Evolutionary conservation across 306 rosid genomes (phyloP), one percentile per base, ranked within the genome.

Genomic region (Gillenia trifoliata): DNA sequence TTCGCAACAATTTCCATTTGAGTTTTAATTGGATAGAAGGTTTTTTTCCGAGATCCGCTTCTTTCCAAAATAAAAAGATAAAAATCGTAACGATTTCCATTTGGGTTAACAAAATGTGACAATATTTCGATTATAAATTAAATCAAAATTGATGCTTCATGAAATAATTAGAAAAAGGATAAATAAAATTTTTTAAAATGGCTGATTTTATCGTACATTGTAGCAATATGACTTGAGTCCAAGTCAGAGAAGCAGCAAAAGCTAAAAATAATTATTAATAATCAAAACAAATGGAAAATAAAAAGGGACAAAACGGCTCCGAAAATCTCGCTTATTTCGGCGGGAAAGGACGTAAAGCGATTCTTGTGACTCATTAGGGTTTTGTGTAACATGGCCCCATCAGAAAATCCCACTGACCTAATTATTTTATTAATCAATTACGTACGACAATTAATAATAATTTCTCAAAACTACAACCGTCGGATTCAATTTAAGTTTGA

Each of bases 261-360:
- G 43, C 17, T 26, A 67, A 41, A 15, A 19, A 68, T 29, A 3
- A 67, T 19, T 36, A 25, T 4, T 15, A 77, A 10, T 20, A 69
- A 50, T 19, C 20, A 7, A 76, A 62, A 73, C 43, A 31, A 25
- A 62, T 40, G 13, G 45, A 66, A 65, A n/a, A 30, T 8, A n/a
- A 20, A 57, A 66, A 36, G 29, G 6, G 36, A 10, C 31, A 57
- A 40, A 43, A 43, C 15, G 29, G 5, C 68, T 28, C 86, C 93
- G 83, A 85, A 83, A 85, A 68, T 92, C 75, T 73, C 86, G 91
- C 81, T 85, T 76, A 76, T 84, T 85, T 85, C 89, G 89, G 93
- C 88, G 90, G 90, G 86, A 86, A 87, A 77, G 68, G 72, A 57
- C 78, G 71, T 66, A 23, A 78, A 57, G 66, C 28, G 76, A 16